Percentiles rank a stretch among this genome's conserved stretches.
phyloP scores from a whole-genome alignment of 2,329 filamentous ascomycete genomes.

The Lojkania enalia region DNA sequence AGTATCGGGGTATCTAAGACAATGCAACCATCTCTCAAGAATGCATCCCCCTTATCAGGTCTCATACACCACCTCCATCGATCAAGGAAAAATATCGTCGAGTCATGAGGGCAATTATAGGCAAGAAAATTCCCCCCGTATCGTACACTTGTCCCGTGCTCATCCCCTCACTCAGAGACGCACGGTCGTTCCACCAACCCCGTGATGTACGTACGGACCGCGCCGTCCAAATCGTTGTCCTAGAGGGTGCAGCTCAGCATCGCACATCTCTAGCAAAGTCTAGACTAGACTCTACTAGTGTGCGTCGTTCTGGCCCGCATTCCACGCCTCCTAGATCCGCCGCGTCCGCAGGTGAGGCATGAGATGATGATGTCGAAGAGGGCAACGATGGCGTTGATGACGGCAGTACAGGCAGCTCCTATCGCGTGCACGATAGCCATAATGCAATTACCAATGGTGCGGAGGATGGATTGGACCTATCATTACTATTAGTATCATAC shows the following conservation, averaged over 20 bases:
- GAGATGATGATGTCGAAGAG: slow-evolving; percentile 55
- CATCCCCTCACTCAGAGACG: no score
- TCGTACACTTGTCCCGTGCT: no score
- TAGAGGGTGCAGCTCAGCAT: neutral
- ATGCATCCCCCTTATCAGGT: no score
- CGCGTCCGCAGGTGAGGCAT: slow-evolving; percentile 54
- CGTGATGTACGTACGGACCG: no score
- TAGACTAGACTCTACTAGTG: slow-evolving; percentile 43
- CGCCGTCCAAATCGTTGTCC: neutral
- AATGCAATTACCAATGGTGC: slow-evolving; percentile 51
- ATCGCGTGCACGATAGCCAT: slow-evolving; percentile 54
- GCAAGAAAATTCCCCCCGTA: no score
- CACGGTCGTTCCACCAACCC: no score
- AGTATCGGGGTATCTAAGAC: no score
- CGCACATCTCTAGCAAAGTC: neutral
- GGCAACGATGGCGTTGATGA: slow-evolving; percentile 54
- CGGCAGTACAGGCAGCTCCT: slow-evolving; percentile 50
- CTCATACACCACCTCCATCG: no score
- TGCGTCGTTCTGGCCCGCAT: slow-evolving; percentile 34
- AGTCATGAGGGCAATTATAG: no score
- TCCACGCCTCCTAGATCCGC: slow-evolving; percentile 43
- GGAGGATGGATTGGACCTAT: slow-evolving; percentile 49
- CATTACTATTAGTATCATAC: slow-evolving; percentile 21
- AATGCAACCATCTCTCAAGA: no score
- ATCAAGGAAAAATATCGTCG: no score